Percentiles rank a stretch among this genome's conserved stretches.
Evolutionary conservation across 768 basidiomycete species (phyloP).

Genomic region (Termitomyces sp.): DNA sequence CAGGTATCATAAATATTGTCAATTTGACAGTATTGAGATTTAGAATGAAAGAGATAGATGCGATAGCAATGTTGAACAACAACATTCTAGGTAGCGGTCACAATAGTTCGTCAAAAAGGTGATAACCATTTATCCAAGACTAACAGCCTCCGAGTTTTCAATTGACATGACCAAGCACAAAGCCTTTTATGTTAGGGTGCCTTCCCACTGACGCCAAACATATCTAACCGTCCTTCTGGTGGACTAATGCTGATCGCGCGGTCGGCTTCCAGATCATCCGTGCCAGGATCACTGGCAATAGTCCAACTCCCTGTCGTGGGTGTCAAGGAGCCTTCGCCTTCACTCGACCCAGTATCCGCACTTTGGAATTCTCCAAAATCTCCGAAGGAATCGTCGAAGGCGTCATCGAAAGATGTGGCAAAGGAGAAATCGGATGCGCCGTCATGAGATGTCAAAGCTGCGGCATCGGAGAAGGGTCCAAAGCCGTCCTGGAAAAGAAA

Average conservation of each 20-base stretch:
- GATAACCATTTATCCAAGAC: not conserved
- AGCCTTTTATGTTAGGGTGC: not conserved
- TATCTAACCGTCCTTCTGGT: slow-evolving; percentile 1
- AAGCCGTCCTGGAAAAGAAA: slow-evolving; percentile 49
- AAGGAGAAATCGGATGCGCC: slow-evolving; percentile 47
- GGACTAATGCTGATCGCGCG: slow-evolving; percentile 9
- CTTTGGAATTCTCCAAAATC: slow-evolving; percentile 81
- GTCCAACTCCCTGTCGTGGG: slow-evolving; percentile 72
- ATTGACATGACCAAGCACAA: not conserved
- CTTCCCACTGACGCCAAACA: not conserved
- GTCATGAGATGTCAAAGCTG: slow-evolving; percentile 22
- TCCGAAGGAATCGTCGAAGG: slow-evolving; percentile 68
- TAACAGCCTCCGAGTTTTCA: not conserved
- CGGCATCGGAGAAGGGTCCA: slow-evolving; percentile 75
- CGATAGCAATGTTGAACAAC: not conserved
- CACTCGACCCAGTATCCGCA: slow-evolving; percentile 17
- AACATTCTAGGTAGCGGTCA: not conserved
- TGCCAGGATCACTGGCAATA: slow-evolving; percentile 41
- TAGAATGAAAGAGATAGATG: not conserved
- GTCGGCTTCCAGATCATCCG: slow-evolving; percentile 21
- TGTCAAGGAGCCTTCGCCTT: slow-evolving; percentile 39
- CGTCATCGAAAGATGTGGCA: slow-evolving; percentile 54
- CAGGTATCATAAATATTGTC: not conserved
- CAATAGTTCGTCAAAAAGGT: not conserved
- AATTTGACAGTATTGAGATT: not conserved